These are phyloP conservation scores for Saussurea involucrata DNA, from an alignment of 129 eudicot species.

Conservation along the genomic window DNA sequence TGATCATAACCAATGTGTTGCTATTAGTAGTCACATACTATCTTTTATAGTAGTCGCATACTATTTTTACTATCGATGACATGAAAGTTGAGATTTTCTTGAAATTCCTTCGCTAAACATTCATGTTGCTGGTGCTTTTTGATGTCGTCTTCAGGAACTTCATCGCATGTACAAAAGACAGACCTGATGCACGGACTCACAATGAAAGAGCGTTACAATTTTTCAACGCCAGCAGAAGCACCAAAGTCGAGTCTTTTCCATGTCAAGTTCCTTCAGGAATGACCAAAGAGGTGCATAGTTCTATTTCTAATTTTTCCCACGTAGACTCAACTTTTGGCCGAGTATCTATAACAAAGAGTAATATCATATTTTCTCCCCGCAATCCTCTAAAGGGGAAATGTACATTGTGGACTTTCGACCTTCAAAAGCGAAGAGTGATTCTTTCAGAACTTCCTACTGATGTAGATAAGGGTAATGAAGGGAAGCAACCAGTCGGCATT, in stretches of 20 bases:
- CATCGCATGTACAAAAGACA: slow-evolving; percentile 68
- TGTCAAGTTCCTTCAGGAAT: slow-evolving; percentile 20
- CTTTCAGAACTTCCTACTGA: too few species aligned
- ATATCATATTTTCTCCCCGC: slow-evolving; percentile 2
- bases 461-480: too few species aligned
- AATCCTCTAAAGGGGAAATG: slow-evolving; percentile 8
- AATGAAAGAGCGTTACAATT: slow-evolving; percentile 23
- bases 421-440: too few species aligned
- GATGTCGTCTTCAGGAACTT: slow-evolving; percentile 65
- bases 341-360: not conserved
- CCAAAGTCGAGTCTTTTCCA: slow-evolving; percentile 12
- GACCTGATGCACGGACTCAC: slow-evolving; percentile 55
- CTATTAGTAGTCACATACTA: too few species aligned
- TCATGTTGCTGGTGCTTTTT: slow-evolving; percentile 6
- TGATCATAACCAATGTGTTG: too few species aligned
- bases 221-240: slow-evolving; percentile 11
- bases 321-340: slow-evolving; percentile 12
- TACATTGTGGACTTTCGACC: not conserved
- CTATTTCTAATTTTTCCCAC: slow-evolving; percentile 7
- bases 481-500: not conserved
- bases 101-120: not conserved
- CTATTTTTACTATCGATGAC: too few species aligned
- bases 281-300: slow-evolving; percentile 10
- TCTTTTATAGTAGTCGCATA: too few species aligned
- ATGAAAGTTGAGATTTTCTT: not conserved